Percentiles rank a stretch among this genome's conserved stretches.
Conservation (phyloP, 2,329 filamentous ascomycete species). For the Seiridium cupressi region DNA sequence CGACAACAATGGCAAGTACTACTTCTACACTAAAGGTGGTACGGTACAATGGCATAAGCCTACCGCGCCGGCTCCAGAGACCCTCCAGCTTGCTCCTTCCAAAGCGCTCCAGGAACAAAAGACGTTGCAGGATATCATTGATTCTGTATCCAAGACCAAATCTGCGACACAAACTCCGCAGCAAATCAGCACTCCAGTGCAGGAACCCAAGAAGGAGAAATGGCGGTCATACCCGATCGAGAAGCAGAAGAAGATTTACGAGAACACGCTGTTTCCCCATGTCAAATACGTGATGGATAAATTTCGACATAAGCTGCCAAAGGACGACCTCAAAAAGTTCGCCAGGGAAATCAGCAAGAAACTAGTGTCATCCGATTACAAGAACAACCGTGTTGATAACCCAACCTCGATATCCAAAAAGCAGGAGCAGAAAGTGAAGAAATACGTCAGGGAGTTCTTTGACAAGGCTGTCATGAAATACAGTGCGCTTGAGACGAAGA, state of each 20-base stretch:
- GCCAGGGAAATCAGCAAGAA: constrained; percentile 77
- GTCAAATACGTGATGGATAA: constrained; percentile 85
- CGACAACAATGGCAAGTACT: constrained; percentile 68
- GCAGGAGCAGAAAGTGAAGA: constrained; percentile 79
- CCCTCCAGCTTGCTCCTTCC: constrained; percentile 61
- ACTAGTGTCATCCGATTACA: constrained; percentile 87
- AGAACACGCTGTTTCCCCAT: constrained; percentile 86
- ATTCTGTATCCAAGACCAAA: constrained; percentile 72
- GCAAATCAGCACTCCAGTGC: constrained; percentile 50
- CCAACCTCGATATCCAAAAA: constrained; percentile 73
- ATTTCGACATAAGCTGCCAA: constrained; percentile 82
- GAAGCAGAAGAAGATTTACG: constrained; percentile 93
- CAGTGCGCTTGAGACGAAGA: constrained; percentile 58
- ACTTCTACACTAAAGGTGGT: constrained; percentile 82
- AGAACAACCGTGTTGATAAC: constrained; percentile 81
- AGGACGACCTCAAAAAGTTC: constrained; percentile 67
- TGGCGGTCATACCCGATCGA: constrained; percentile 71
- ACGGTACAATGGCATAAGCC: constrained; percentile 81
- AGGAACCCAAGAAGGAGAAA: constrained; percentile 65
- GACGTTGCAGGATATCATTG: constrained; percentile 79
- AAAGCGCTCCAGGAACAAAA: constrained; percentile 64
- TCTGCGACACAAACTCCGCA: constrained; percentile 64
- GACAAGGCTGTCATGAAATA: constrained; percentile 83
- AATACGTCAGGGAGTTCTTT: constrained; percentile 80
- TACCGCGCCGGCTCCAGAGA: constrained; percentile 63